A percentile compares a stretch with the other conserved stretches of the same genome.
Evolutionary conservation across 2,329 filamentous ascomycete species (phyloP).

Genomic region (Calonectria naviculata): DNA sequence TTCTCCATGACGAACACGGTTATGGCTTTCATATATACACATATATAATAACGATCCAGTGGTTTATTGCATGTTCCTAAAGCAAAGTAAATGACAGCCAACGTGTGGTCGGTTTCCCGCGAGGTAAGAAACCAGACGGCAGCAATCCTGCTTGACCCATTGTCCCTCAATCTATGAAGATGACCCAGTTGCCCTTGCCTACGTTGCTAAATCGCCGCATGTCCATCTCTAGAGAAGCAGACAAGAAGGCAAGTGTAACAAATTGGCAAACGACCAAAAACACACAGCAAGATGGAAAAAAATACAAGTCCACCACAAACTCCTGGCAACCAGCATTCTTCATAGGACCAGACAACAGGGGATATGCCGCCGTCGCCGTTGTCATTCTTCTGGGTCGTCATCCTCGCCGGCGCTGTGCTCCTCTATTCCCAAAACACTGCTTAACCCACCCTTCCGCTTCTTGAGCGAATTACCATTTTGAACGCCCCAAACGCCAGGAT

Average conservation of each 20-base stretch:
- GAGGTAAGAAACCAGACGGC: constrained; percentile 60
- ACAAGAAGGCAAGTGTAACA: neutral
- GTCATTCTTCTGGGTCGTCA: constrained; percentile 73
- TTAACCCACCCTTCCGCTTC: constrained; percentile 43
- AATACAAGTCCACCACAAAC: constrained; percentile 8
- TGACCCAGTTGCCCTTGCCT: constrained; percentile 16
- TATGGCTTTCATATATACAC: constrained; percentile 10
- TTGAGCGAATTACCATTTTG: constrained; percentile 53
- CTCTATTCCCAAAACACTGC: constrained; percentile 49
- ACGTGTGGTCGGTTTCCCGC: constrained; percentile 45
- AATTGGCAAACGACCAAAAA: constrained; percentile 11
- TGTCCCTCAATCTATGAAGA: constrained; percentile 65
- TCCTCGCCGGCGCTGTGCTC: constrained; percentile 70
- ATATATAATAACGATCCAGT: constrained; percentile 24
- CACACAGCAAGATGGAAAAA: constrained; percentile 13
- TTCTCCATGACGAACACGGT: neutral
- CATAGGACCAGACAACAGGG: constrained; percentile 74
- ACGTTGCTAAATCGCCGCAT: neutral
- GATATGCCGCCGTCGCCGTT: constrained; percentile 69
- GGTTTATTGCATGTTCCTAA: constrained; percentile 24
- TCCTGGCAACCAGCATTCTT: constrained; percentile 34
- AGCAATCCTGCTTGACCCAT: constrained; percentile 73
- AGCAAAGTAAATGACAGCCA: constrained; percentile 35
- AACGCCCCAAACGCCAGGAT: constrained; percentile 63
- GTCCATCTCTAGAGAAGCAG: neutral